phyloP scores from a whole-genome alignment of 805 yeast genomes.

The Teunomyces aglyptinius region DNA sequence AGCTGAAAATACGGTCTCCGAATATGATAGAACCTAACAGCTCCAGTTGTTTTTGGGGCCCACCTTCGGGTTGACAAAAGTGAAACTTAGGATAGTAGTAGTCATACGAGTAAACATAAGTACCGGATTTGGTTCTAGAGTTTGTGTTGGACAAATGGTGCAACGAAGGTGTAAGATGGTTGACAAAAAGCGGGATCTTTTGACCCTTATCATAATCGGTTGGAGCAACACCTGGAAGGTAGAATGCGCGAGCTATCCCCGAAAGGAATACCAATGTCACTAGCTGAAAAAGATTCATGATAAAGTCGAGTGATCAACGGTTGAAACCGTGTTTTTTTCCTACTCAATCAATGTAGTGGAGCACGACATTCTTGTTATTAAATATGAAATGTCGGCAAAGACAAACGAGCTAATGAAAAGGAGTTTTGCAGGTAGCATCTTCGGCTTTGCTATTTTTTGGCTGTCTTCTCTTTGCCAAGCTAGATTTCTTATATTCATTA shows the following conservation, averaged over 20 bases:
- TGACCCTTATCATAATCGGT: constrained; percentile 79
- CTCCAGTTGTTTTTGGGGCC: constrained; percentile 73
- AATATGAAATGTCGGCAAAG: not conserved
- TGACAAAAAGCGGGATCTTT: constrained; percentile 73
- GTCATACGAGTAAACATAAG: constrained; percentile 70
- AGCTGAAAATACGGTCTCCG: constrained; percentile 92
- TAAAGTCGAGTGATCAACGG: constrained; percentile 16
- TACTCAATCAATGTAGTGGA: not conserved
- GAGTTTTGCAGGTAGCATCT: not conserved
- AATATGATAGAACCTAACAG: constrained; percentile 89
- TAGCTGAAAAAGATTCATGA: not conserved
- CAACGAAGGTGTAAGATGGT: constrained; percentile 82
- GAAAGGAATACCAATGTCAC: constrained; percentile 9
- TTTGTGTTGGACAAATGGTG: constrained; percentile 28
- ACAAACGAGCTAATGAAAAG: not conserved
- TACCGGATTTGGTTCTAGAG: constrained; percentile 40
- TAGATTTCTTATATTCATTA: constrained; percentile 25
- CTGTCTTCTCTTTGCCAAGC: constrained; percentile 12
- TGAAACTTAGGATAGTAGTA: constrained; percentile 82
- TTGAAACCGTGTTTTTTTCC: not conserved
- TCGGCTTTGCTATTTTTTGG: not conserved
- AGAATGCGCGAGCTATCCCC: constrained; percentile 54
- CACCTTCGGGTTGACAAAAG: constrained; percentile 75
- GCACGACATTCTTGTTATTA: not conserved
- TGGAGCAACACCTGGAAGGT: constrained; percentile 95